Evolutionary conservation across 2,329 filamentous ascomycete species (phyloP), one percentile per base, ranked within the genome.

Genomic region (Hysterium pulicare): DNA sequence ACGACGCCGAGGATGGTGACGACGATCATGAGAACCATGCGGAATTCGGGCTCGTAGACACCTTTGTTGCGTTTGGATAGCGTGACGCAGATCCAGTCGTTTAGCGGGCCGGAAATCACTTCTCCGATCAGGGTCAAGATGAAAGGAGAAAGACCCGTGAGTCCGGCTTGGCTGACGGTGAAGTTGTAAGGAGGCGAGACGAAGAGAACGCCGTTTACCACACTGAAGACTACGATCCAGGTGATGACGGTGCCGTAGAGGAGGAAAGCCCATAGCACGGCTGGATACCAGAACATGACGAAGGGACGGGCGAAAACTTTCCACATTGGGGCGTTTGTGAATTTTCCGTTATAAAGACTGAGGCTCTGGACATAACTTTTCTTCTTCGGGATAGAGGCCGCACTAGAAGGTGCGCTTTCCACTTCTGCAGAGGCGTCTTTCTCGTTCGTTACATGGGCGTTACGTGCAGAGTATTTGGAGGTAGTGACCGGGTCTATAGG

Each of bases 111-210:
- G 0, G 70, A 66, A 1, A 71, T 47, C 6, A 74, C 30, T 42
- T 72, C 67, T 20, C 72, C 74, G 17, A 78, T 54, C 20, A 76
- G 64, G 7, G 62, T 70, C 9, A 74, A 63, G 42, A 77, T 55
- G 51, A 77, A 73, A 0, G 75, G 73, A 1, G 74, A 74, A 20
- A 79, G 61, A 24, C 71, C 73, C 49, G 76, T 74, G 30, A 78
- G 64, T 0, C 76, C 76, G 1, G 72, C 73, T 45, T 75, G 58
- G 8, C 70, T 68, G 7, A 73, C 66, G 16, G 64, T 66, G 57
- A 79, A 77, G 61, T 74, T 75, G 48, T 65, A 70, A 1, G 64
- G 63, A 3, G 54, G 43, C 2, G 54, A 55, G 21, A 55, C 45
- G 47, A 68, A 61, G 19, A 64, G 53, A 50, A 73, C 65, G 5